Percentiles rank a stretch among this genome's conserved stretches.
These are phyloP conservation scores for Entomortierella chlamydospora DNA, from an alignment of 192 early-diverging fungal genomes.

Conservation along the genomic window DNA sequence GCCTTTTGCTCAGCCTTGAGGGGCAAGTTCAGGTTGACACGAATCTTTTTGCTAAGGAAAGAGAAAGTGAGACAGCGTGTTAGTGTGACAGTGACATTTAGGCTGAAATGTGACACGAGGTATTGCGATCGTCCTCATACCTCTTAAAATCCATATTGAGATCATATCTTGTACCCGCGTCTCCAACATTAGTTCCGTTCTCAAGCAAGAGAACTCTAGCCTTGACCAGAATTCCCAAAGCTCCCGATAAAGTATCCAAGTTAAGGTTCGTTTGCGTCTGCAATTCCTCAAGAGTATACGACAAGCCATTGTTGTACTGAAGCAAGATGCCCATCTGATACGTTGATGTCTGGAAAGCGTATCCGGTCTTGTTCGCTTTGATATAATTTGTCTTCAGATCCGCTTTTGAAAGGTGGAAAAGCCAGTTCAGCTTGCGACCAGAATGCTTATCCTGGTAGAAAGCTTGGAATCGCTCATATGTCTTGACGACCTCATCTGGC, in stretches of 20 bases:
- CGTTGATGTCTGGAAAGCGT: conserved; percentile 85
- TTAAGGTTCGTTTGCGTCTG: conserved; percentile 77
- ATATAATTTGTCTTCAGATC: conserved; percentile 94
- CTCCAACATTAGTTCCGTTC: conserved; percentile 65
- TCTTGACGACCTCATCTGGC: conserved; percentile 88
- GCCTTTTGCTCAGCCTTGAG: conserved; percentile 91
- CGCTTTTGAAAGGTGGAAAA: conserved; percentile 91
- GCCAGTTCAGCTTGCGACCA: conserved; percentile 94
- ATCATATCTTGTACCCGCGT: conserved; percentile 69
- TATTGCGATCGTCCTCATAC: conserved; percentile 27
- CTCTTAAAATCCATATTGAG: conserved; percentile 86
- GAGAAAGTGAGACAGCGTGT: background rate
- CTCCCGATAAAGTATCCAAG: conserved; percentile 71
- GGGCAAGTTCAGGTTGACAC: conserved; percentile 87
- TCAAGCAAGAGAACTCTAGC: conserved; percentile 78
- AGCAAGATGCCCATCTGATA: conserved; percentile 96
- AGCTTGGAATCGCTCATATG: conserved; percentile 85
- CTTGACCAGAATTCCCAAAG: conserved; percentile 84
- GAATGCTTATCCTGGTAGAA: conserved; percentile 92
- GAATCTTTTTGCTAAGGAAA: conserved; percentile 80
- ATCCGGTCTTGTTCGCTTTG: conserved; percentile 78
- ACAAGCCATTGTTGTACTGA: conserved; percentile 85
- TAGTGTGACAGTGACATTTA: no score
- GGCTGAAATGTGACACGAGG: no score
- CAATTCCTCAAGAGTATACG: conserved; percentile 85